A percentile compares a stretch with the other conserved stretches of the same genome.
Conservation (phyloP, 2,329 filamentous ascomycete species). For the Trichoderma gracile region DNA sequence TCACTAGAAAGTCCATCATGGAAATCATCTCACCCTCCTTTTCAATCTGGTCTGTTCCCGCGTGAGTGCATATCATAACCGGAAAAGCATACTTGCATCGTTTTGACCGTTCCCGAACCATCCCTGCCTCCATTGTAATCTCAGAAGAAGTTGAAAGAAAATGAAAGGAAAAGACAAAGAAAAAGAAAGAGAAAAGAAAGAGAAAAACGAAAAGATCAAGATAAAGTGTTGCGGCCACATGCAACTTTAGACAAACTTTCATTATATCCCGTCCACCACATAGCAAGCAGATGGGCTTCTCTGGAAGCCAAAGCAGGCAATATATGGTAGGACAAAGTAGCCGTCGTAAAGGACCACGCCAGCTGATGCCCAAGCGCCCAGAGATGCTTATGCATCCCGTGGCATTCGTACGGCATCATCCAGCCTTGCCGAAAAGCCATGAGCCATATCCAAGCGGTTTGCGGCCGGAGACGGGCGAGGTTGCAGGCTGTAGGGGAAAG, state of each 20-base stretch:
- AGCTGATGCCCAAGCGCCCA: not conserved
- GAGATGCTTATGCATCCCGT: not conserved
- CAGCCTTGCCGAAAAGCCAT: constrained; percentile 2
- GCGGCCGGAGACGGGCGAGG: constrained; percentile 18
- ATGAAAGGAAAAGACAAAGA: not conserved
- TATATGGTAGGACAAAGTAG: not conserved
- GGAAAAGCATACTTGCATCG: constrained; percentile 20
- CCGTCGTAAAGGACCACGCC: not conserved
- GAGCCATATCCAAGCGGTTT: constrained; percentile 26
- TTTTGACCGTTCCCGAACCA: constrained; percentile 7
- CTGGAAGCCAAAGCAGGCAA: not conserved
- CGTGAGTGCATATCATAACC: constrained; percentile 17
- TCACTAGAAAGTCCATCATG: constrained; percentile 23
- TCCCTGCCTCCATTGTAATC: constrained; percentile 3
- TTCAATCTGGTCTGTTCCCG: constrained; percentile 22
- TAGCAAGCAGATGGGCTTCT: constrained; percentile 5
- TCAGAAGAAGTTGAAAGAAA: not conserved
- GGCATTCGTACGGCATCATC: not conserved
- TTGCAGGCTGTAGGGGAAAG: not conserved
- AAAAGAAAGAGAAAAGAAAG: not conserved
- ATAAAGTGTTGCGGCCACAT: constrained; percentile 1
- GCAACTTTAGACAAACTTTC: not conserved
- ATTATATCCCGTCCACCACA: constrained; percentile 3
- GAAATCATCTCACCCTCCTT: constrained; percentile 26
- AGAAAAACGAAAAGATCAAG: not conserved